phyloP scores from a whole-genome alignment of 108 stramenopile genomes.

The Schizochytrium sp. region DNA sequence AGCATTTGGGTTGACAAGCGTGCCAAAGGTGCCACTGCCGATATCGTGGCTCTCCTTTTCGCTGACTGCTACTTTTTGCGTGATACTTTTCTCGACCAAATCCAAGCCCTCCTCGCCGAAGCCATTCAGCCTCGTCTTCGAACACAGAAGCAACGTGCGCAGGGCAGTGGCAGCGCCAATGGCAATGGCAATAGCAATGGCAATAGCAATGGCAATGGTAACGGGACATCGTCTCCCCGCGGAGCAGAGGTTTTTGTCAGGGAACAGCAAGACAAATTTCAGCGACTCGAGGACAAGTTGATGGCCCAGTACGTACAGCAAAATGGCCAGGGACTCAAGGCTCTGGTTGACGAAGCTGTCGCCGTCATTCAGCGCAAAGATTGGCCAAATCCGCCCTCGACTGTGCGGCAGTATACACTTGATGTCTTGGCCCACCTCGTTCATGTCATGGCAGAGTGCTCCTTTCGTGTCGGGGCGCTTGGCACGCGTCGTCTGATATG shows the following conservation, averaged over 20 bases:
- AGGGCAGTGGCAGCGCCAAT: neutral
- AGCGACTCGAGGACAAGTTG: neutral
- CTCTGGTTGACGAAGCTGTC: neutral
- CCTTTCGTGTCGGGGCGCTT: neutral
- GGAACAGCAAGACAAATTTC: neutral
- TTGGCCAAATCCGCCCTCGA: neutral
- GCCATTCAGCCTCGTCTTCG: neutral
- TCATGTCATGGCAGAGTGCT: neutral
- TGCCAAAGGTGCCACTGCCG: neutral
- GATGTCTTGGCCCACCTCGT: neutral
- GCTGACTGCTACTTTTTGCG: neutral
- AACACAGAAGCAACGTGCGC: neutral
- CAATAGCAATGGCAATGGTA: neutral
- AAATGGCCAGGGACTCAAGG: neutral
- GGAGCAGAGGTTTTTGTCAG: neutral
- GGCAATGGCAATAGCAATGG: neutral
- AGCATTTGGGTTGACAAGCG: neutral
- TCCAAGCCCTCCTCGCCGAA: neutral
- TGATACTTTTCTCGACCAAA: neutral
- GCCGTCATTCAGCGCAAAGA: neutral
- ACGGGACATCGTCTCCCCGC: neutral
- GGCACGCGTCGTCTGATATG: neutral
- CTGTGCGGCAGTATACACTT: neutral
- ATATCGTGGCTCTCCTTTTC: neutral
- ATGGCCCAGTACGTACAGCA: constrained; percentile 16